Conservation (phyloP, 805 yeast genomes). For the Pichia heedii region DNA sequence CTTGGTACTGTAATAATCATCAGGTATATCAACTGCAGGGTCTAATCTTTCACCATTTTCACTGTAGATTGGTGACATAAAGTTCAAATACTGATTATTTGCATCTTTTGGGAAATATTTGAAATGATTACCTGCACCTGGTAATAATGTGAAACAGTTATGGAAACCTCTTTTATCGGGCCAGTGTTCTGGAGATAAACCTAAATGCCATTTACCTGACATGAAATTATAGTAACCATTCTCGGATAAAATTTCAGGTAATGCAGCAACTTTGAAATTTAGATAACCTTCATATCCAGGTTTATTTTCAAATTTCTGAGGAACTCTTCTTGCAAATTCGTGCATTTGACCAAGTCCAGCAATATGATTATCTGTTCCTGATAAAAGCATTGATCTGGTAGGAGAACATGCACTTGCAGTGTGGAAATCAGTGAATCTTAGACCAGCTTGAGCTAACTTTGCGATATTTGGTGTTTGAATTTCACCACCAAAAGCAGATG, state of each 20-base stretch:
- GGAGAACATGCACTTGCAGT: slow-evolving; percentile 62
- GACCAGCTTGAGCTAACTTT: slow-evolving; percentile 35
- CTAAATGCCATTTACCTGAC: slow-evolving; percentile 58
- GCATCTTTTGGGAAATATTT: slow-evolving; percentile 34
- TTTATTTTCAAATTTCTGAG: slow-evolving; percentile 33
- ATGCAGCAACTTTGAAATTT: slow-evolving; percentile 42
- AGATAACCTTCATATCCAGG: slow-evolving; percentile 51
- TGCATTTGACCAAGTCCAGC: slow-evolving; percentile 55
- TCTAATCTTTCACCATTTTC: slow-evolving; percentile 32
- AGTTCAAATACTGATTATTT: slow-evolving; percentile 19
- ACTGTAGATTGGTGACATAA: slow-evolving; percentile 32
- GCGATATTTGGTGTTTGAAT: slow-evolving; percentile 46
- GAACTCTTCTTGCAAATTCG: slow-evolving; percentile 32
- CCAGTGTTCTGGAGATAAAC: slow-evolving; percentile 38
- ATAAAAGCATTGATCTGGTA: slow-evolving; percentile 49
- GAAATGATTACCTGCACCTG: slow-evolving; percentile 52
- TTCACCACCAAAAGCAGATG: slow-evolving; percentile 47
- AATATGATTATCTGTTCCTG: slow-evolving; percentile 55
- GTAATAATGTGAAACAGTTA: slow-evolving; percentile 38
- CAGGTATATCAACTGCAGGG: slow-evolving; percentile 31
- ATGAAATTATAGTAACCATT: slow-evolving; percentile 41
- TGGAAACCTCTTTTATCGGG: slow-evolving; percentile 44
- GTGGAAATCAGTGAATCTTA: slow-evolving; percentile 48
- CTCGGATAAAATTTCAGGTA: slow-evolving; percentile 42
- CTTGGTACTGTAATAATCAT: slow-evolving; percentile 38